Evolutionary conservation across 768 basidiomycete genomes (phyloP), one percentile per base, ranked within the genome.

Genomic region (Asterophora parasitica): DNA sequence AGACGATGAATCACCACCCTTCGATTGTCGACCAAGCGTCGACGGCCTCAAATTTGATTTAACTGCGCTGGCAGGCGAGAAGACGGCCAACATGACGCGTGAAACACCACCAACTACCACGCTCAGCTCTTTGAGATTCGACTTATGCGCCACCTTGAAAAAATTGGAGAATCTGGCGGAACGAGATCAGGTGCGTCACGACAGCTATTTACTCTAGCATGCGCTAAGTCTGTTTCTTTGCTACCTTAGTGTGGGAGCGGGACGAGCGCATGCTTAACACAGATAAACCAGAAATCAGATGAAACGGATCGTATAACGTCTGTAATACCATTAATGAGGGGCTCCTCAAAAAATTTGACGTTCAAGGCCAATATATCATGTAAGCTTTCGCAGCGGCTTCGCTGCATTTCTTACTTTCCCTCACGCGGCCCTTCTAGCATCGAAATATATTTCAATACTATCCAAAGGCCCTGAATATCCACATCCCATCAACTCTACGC

Each of bases 181-280:
- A 2, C 58, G 63, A 23, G 90, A 92, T 67, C 88, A 90, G 78
- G 89, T 89, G 59, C 54, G 77, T 67, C 33, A 44, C 50, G 41
- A 27, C 39, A 30, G 7, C 4, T 32, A 16, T 38, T 48, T 48
- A 41, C 53, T 46, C 53, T 20, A 44, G 30, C 50, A 33, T 16
- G 17, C 5, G 19, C 4, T 39, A 20, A 51, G 13, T 7, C 19
- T 20, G 37, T 37, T 7, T n/a, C n/a, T 31, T 4, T 38, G 10
- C 27, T 56, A n/a, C n/a, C n/a, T n/a, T n/a, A 92, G 89, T 92
- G 89, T 67, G 63, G 76, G 15, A 45, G 61, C 16, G 85, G 81
- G 17, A 87, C 88, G 40, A 73, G 83, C 57, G 86, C 81, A 41
- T 94, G 92, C 65, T 68, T 91, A 26, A 84, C 79, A 4, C 78